These are phyloP conservation scores for Phytophthora melonis DNA, from an alignment of 352 stramenopile genomes.

Conservation along the genomic window DNA sequence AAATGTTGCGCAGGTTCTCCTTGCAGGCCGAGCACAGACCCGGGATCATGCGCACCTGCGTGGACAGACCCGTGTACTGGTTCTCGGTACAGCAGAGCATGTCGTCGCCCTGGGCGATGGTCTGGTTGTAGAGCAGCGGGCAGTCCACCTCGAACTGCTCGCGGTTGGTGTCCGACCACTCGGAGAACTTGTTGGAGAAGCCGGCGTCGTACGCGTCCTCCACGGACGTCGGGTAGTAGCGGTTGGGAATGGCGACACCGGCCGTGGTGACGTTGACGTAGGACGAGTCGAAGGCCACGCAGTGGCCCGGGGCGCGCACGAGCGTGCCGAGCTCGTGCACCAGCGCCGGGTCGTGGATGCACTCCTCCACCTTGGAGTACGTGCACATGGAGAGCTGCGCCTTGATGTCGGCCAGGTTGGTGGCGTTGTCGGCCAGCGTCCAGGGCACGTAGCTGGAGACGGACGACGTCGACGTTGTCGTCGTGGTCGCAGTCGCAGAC, in stretches of 20 bases:
- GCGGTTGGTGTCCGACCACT: constrained; percentile 62
- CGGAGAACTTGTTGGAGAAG: constrained; percentile 71
- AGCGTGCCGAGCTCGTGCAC: constrained; percentile 50
- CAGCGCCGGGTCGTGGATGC: constrained; percentile 50
- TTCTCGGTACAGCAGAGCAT: constrained; percentile 72
- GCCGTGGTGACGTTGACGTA: constrained; percentile 51
- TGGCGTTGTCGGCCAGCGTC: constrained; percentile 53
- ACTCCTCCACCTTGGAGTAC: constrained; percentile 70
- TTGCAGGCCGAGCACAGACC: constrained; percentile 68
- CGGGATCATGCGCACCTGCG: constrained; percentile 68
- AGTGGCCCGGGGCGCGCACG: constrained; percentile 53
- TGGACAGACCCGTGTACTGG: constrained; percentile 64
- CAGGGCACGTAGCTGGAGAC: constrained; percentile 45
- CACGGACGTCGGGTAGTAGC: constrained; percentile 61
- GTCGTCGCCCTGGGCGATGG: constrained; percentile 49
- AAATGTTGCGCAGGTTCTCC: constrained; percentile 73
- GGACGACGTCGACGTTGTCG: constrained; percentile 25
- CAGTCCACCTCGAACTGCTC: constrained; percentile 73
- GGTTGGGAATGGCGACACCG: constrained; percentile 52
- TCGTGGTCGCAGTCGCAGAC: constrained; percentile 7
- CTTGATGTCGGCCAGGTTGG: constrained; percentile 36
- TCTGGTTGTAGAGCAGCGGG: constrained; percentile 67
- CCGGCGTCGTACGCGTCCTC: constrained; percentile 55
- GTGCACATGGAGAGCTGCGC: constrained; percentile 62
- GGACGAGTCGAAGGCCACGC: constrained; percentile 58